Conservation (phyloP, 139 green algal species). For the Picochlorum sp. region DNA sequence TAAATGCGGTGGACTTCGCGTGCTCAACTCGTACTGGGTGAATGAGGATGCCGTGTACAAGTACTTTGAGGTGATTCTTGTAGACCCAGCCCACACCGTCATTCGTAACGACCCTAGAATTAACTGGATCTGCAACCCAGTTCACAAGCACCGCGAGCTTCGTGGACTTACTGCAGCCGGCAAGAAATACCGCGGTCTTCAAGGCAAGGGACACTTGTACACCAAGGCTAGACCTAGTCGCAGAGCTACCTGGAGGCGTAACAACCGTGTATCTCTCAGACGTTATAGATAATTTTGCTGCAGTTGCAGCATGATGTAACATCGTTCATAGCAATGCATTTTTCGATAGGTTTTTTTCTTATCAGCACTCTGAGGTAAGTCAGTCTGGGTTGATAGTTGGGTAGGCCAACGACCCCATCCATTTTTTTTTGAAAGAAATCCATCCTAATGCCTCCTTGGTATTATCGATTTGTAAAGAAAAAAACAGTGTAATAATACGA, state of each 20-base stretch:
- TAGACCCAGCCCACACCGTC: conserved; percentile 89
- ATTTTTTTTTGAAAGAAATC: too few relatives aligned
- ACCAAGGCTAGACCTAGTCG: conserved; percentile 83
- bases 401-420: too few relatives aligned
- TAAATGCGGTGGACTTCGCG: conserved; percentile 84
- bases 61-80: conserved; percentile 99
- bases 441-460: too few relatives aligned
- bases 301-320: conserved; percentile 2
- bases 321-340: neutral
- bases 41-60: conserved; percentile 99
- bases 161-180: conserved; percentile 91
- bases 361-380: too few relatives aligned
- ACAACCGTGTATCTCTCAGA: conserved; percentile 81
- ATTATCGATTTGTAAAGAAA: too few relatives aligned
- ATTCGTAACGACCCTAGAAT: conserved; percentile 94
- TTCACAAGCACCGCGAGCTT: conserved; percentile 98
- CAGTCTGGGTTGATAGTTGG: too few relatives aligned
- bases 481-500: too few relatives aligned
- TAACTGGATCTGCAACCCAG: conserved; percentile 97
- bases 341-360: too few relatives aligned
- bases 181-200: conserved; percentile 86
- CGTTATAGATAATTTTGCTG: conserved; percentile 78
- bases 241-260: conserved; percentile 79
- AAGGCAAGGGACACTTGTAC: conserved; percentile 75
- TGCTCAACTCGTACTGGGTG: conserved; percentile 99